Conservation (phyloP, 2,329 filamentous ascomycete genomes). For the Aspergillus nomiae region DNA sequence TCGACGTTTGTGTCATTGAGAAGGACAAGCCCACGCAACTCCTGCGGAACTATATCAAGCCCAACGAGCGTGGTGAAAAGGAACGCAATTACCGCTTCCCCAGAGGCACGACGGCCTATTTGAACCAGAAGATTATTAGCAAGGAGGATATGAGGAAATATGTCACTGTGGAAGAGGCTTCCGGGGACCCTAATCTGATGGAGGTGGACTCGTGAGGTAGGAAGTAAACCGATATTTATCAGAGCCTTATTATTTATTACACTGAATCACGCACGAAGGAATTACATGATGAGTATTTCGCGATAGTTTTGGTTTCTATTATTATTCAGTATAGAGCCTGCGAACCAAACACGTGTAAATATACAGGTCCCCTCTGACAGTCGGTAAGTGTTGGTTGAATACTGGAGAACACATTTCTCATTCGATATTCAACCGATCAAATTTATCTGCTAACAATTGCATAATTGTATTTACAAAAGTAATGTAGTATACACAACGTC, state of each 20-base stretch:
- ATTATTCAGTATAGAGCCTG: background rate
- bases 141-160: constrained; percentile 94
- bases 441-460: background rate
- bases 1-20: constrained; percentile 95
- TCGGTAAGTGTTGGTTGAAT: background rate
- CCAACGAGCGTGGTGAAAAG: constrained; percentile 89
- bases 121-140: constrained; percentile 95
- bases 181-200: constrained; percentile 68
- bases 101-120: constrained; percentile 88
- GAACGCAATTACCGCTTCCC: constrained; percentile 89
- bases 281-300: constrained; percentile 5
- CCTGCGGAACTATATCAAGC: constrained; percentile 88
- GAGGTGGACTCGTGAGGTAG: constrained; percentile 57
- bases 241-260: constrained; percentile 7
- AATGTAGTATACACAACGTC: background rate
- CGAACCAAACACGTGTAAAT: background rate
- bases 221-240: constrained; percentile 11
- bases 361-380: background rate
- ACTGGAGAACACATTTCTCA: background rate
- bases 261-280: constrained; percentile 12
- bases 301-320: background rate
- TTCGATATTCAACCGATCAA: background rate
- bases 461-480: background rate
- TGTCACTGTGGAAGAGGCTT: constrained; percentile 85
- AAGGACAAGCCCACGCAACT: constrained; percentile 86